A percentile compares a stretch with the other conserved stretches of the same genome.
phyloP scores from a whole-genome alignment of 1,284 basidiomycete species.

The Ceratobasidium sp. region DNA sequence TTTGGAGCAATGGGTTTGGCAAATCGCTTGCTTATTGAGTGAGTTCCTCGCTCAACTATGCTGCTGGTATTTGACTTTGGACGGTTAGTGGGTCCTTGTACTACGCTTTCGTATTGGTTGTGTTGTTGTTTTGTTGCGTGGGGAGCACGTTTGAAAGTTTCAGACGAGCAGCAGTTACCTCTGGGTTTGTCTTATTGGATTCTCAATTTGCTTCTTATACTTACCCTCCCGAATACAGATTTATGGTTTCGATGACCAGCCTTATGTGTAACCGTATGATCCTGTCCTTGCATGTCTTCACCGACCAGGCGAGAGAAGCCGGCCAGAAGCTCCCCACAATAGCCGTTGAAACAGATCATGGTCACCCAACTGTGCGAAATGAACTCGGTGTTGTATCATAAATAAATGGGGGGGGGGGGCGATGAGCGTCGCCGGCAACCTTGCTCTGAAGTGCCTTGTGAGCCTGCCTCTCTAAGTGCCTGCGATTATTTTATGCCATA shows the following conservation, averaged over 20 bases:
- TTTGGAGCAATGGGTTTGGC: conserved; percentile 7
- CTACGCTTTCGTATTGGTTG: conserved; percentile 2
- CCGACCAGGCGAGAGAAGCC: not conserved
- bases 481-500: no score
- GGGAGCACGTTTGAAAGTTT: conserved; percentile 4
- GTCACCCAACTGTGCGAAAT: not conserved
- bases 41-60: not conserved
- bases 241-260: conserved; percentile 21
- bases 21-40: conserved; percentile 3
- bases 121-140: conserved; percentile 9
- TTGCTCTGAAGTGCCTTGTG: no score
- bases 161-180: conserved; percentile 7
- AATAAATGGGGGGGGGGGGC: no score
- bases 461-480: no score
- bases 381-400: not conserved
- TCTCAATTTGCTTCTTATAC: not conserved
- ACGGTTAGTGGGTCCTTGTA: conserved; percentile 9
- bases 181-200: not conserved
- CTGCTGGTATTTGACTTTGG: not conserved
- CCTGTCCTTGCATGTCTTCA: conserved; percentile 10
- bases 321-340: not conserved
- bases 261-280: conserved; percentile 28
- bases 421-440: no score
- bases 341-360: not conserved
- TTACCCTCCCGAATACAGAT: not conserved